Base-by-base conservation (phyloP, 2,329 filamentous ascomycete genomes). In the Chalaropsis ovoidea region DNA sequence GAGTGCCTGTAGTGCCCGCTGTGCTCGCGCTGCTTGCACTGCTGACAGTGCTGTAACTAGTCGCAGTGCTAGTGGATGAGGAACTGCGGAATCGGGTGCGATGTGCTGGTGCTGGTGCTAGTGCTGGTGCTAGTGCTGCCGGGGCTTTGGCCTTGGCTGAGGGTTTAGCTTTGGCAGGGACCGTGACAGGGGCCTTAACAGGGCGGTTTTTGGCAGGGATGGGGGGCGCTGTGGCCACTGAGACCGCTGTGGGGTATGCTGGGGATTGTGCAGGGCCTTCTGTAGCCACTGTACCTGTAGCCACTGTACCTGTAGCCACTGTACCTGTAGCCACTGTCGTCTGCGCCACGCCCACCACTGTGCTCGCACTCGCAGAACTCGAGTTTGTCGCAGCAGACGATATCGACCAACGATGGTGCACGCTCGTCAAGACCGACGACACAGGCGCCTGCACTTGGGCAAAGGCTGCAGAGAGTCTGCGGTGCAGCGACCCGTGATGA, bases 1-100 rank as follows among this genome's bases (percentile, higher is more conserved):
- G 11, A 24, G 19, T 24, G 8, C 22, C 47, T 24, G 47, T 52
- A 24, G 19, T 52, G 19, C 22, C 47, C 27, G 47, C n/a, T 13
- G 19, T 52, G 13, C 56, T 41, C 5, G 31, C 31, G 13, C 35
- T 52, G 43, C 43, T 47, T 17, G 13, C 45, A 63, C 22, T 63
- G n/a, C 61, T 42, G 7, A 52, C 47, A 2, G 31, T 63, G 62
- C 62, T 63, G 13, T 47, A 39, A 24, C n/a, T 64, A 24, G 45
- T 39, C 58, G 62, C 47, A 11, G 63, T 62, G 35, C 60, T 45
- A 62, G 54, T 58, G 54, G 54, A 58, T 17, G 27, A 58, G n/a
- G 54, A 31, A 7, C 54, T 58, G 54, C 54, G 54, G 13, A 58
- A 58, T 8, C 54, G 54, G 17, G 27, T 35, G 54, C 27, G 54